phyloP scores from a whole-genome alignment of 1,139 yeast genomes.

The Hemisphaericaspora xylanilytica region DNA sequence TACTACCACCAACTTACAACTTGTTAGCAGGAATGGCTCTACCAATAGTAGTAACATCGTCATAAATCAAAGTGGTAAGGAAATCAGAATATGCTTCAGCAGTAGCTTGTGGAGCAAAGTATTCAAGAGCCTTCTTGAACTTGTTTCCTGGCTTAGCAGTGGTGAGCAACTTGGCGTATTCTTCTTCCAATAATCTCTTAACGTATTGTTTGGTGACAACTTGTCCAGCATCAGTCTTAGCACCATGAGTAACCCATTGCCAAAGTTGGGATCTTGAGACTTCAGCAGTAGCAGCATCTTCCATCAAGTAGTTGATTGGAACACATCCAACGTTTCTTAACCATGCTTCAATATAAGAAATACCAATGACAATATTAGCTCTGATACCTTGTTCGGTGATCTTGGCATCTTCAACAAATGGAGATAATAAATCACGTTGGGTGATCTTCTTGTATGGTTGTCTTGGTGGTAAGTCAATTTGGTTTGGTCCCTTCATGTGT shows the following conservation, averaged over 20 bases:
- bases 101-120: constrained; percentile 64
- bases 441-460: constrained; percentile 46
- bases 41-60: constrained; percentile 60
- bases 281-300: constrained; percentile 87
- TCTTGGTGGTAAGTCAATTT: constrained; percentile 61
- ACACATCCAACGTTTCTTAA: constrained; percentile 77
- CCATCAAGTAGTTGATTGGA: constrained; percentile 81
- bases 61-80: constrained; percentile 68
- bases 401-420: constrained; percentile 63
- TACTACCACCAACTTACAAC: neutral
- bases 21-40: constrained; percentile 18
- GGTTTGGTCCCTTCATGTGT: constrained; percentile 84
- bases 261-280: constrained; percentile 79
- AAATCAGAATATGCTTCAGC: constrained; percentile 71
- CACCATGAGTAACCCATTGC: constrained; percentile 83
- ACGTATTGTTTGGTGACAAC: constrained; percentile 59
- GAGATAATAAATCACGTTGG: constrained; percentile 68
- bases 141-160: constrained; percentile 51
- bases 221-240: constrained; percentile 57
- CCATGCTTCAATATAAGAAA: constrained; percentile 83
- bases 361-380: constrained; percentile 67
- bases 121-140: constrained; percentile 63
- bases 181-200: constrained; percentile 56
- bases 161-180: constrained; percentile 53
- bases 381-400: constrained; percentile 72